Evolutionary conservation across 257 asterid genomes (phyloP).

Genomic region (Solanum pinnatisectum): DNA sequence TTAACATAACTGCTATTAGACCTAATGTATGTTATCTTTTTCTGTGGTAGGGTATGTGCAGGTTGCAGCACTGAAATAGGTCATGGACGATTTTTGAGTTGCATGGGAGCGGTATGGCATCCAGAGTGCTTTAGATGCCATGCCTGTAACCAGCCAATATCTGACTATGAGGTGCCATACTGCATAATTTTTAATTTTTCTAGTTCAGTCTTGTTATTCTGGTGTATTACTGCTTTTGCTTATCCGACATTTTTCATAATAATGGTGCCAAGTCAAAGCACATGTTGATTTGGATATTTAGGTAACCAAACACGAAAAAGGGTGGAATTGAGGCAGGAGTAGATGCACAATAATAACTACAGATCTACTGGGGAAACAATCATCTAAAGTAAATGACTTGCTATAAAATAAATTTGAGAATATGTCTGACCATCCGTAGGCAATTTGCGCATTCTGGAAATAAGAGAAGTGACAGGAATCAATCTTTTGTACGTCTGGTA

Average conservation of each 20-base stretch:
- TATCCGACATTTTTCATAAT: neutral
- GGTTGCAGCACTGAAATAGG: constrained; percentile 84
- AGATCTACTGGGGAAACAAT: neutral
- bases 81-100: constrained; percentile 77
- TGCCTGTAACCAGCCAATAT: constrained; percentile 79
- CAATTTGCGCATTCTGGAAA: neutral
- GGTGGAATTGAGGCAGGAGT: neutral
- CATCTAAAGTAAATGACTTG: neutral
- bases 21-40: neutral
- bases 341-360: neutral
- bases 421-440: neutral
- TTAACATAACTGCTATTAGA: neutral
- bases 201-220: neutral
- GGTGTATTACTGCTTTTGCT: neutral
- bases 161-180: constrained; percentile 72
- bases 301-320: neutral
- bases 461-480: neutral
- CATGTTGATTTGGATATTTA: neutral
- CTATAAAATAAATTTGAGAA: neutral
- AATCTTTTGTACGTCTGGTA: neutral
- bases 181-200: neutral
- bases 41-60: constrained; percentile 72
- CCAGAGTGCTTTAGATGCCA: constrained; percentile 94
- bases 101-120: constrained; percentile 95
- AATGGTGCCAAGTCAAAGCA: neutral